Conservation (phyloP, 805 yeast species). For the Ogataea ramenticola region DNA sequence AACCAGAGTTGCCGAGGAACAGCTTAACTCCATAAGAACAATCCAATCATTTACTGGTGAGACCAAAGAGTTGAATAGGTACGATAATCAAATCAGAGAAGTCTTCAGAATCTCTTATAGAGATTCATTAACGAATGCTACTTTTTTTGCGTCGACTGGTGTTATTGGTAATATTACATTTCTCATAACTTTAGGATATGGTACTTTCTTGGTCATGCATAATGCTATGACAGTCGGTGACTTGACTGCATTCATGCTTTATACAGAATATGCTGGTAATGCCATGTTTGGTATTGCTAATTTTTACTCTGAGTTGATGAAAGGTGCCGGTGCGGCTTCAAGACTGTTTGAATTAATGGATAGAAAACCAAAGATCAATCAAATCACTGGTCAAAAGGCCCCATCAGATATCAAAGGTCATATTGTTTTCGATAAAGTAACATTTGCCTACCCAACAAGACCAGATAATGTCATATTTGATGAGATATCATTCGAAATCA, state of each 20-base stretch:
- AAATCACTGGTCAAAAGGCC: slow-evolving; percentile 53
- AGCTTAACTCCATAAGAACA: slow-evolving; percentile 75
- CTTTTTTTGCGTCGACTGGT: slow-evolving; percentile 75
- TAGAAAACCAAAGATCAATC: slow-evolving; percentile 64
- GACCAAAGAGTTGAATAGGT: slow-evolving; percentile 64
- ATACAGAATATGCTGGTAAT: slow-evolving; percentile 88
- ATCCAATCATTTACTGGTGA: slow-evolving; percentile 92
- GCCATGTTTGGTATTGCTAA: slow-evolving; percentile 88
- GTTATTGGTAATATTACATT: slow-evolving; percentile 78
- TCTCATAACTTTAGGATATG: slow-evolving; percentile 67
- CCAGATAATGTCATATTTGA: slow-evolving; percentile 62
- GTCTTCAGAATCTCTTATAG: slow-evolving; percentile 65
- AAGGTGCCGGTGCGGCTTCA: slow-evolving; percentile 95
- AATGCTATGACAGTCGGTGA: slow-evolving; percentile 84
- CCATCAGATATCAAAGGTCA: slow-evolving; percentile 36
- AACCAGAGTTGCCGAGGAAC: slow-evolving; percentile 89
- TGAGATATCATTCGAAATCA: slow-evolving; percentile 54
- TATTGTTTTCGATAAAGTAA: slow-evolving; percentile 59
- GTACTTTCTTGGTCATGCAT: slow-evolving; percentile 67
- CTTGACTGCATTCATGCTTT: slow-evolving; percentile 87
- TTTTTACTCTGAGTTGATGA: slow-evolving; percentile 90
- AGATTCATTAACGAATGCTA: slow-evolving; percentile 77
- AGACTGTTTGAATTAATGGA: slow-evolving; percentile 84
- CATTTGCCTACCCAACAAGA: slow-evolving; percentile 82
- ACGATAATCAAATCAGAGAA: slow-evolving; percentile 62